Conservation (phyloP, 495 filamentous ascomycete species). For the Darksidea phi region DNA sequence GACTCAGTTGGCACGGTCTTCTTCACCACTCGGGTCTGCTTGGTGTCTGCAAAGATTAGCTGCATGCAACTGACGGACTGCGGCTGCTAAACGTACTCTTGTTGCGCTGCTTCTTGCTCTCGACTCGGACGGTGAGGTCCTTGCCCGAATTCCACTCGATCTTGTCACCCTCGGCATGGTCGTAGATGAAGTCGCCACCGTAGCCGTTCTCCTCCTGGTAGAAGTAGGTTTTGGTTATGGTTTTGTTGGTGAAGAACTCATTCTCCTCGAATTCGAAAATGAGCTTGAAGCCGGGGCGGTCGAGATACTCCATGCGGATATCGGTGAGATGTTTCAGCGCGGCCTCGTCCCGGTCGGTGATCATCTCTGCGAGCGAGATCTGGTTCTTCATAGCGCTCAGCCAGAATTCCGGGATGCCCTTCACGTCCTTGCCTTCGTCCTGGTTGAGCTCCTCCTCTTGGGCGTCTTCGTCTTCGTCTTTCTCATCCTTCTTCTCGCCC, state of each 20-base stretch:
- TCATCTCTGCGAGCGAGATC: conserved; percentile 92
- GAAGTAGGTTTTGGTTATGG: conserved; percentile 95
- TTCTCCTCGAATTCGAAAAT: conserved; percentile 97
- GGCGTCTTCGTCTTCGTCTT: conserved; percentile 59
- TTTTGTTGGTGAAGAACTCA: conserved; percentile 95
- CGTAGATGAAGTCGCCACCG: conserved; percentile 98
- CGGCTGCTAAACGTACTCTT: conserved; percentile 70
- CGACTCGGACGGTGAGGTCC: conserved; percentile 88
- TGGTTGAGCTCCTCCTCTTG: conserved; percentile 56
- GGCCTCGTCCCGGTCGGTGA: conserved; percentile 92
- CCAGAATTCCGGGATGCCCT: conserved; percentile 98
- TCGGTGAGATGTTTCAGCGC: conserved; percentile 89
- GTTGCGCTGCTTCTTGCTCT: conserved; percentile 99
- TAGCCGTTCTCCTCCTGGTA: conserved; percentile 99
- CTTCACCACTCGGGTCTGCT: conserved; percentile 98
- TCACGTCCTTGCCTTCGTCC: conserved; percentile 49
- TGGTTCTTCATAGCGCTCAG: conserved; percentile 99
- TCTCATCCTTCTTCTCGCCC: conserved; percentile 77
- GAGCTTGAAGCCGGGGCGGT: conserved; percentile 94
- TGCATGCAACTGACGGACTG: neutral
- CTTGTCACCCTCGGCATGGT: conserved; percentile 96
- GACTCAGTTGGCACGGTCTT: conserved; percentile 97
- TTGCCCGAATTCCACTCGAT: conserved; percentile 94
- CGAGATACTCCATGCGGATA: conserved; percentile 98
- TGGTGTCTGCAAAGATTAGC: conserved; percentile 66